Conservation (phyloP, 371 early-diverging fungal genomes). For the Apophysomyces sp. region DNA sequence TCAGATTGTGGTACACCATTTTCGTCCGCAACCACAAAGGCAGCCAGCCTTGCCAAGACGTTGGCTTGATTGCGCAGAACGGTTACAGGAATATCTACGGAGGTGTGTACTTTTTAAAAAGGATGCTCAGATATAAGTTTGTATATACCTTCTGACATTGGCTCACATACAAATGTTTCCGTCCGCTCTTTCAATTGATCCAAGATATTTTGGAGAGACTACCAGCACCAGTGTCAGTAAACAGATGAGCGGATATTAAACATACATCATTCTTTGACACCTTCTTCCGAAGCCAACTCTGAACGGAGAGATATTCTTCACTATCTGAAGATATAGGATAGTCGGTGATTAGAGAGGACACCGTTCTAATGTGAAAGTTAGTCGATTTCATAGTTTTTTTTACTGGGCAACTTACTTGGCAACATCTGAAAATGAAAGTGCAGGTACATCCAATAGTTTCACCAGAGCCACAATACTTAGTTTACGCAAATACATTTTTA, state of each 20-base stretch:
- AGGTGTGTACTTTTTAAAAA: too few species aligned
- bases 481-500: constrained; percentile 36
- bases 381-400: background rate
- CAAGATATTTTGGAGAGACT: background rate
- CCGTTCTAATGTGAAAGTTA: constrained; percentile 16
- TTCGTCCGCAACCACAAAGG: constrained; percentile 23
- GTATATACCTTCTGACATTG: constrained; percentile 8
- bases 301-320: constrained; percentile 21
- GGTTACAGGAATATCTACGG: constrained; percentile 34
- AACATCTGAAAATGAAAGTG: constrained; percentile 42
- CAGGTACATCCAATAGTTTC: constrained; percentile 15
- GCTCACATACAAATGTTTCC: constrained; percentile 3
- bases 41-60: constrained; percentile 28
- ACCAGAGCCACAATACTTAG: constrained; percentile 28
- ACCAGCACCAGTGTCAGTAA: background rate
- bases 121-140: too few species aligned
- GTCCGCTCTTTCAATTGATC: constrained; percentile 9
- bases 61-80: constrained; percentile 39
- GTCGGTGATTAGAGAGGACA: constrained; percentile 37
- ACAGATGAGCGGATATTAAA: background rate
- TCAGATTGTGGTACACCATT: constrained; percentile 9
- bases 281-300: constrained; percentile 24
- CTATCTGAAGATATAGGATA: constrained; percentile 22
- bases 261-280: constrained; percentile 26
- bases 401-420: constrained; percentile 37